Percentiles rank a stretch among this genome's conserved stretches.
Evolutionary conservation across 2,329 filamentous ascomycete genomes (phyloP).

Genomic region (Cladophialophora yegresii): DNA sequence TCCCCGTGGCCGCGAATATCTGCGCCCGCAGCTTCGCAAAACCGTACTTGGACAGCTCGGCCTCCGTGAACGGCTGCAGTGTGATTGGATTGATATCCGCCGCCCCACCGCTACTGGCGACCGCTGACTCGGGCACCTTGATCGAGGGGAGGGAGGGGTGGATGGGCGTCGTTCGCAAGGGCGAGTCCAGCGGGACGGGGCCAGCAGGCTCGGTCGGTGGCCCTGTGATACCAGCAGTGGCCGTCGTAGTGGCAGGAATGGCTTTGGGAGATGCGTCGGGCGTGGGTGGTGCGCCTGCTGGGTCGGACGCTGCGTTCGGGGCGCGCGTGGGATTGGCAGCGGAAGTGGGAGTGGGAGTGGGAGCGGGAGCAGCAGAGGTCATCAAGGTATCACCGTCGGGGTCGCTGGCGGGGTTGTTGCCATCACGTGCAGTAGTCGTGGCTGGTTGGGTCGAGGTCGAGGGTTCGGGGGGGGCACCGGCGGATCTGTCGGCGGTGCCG

Average conservation of each 20-base stretch:
- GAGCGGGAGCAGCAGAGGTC: constrained; percentile 12
- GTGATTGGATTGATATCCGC: constrained; percentile 32
- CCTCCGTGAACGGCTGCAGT: constrained; percentile 31
- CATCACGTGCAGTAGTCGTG: not conserved
- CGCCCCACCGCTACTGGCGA: constrained; percentile 9
- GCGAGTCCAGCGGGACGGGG: constrained; percentile 30
- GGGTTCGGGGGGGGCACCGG: constrained; percentile 2
- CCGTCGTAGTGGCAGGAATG: not conserved
- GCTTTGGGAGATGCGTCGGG: constrained; percentile 1
- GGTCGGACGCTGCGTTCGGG: not conserved
- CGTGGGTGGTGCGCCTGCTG: constrained; percentile 3
- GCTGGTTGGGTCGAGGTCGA: not conserved
- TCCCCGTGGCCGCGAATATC: constrained; percentile 19
- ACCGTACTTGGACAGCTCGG: constrained; percentile 31
- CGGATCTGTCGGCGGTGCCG: not conserved
- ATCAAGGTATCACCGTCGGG: constrained; percentile 9
- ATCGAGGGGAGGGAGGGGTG: constrained; percentile 29
- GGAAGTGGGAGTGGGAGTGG: no score
- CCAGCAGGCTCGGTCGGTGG: not conserved
- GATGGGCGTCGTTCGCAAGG: constrained; percentile 31
- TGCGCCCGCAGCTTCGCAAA: constrained; percentile 29
- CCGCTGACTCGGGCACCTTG: constrained; percentile 24
- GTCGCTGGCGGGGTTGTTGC: no score
- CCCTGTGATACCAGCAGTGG: not conserved
- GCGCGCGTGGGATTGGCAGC: not conserved